These are phyloP conservation scores for Lumnitzera littorea DNA, from an alignment of 345 rosid species.

Conservation along the genomic window DNA sequence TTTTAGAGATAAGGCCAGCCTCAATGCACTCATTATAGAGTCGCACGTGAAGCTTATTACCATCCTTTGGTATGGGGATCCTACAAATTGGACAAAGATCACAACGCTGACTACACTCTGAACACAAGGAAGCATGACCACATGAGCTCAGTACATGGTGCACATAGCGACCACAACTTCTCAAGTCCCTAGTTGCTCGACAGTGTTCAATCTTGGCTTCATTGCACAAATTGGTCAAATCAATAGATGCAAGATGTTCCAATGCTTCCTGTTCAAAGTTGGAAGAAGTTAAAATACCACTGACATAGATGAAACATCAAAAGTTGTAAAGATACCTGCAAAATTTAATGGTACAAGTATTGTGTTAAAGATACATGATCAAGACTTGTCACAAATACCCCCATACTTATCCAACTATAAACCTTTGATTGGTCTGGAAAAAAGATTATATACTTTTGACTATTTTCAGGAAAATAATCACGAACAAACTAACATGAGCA, in stretches of 20 bases:
- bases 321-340: background rate
- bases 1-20: constrained; percentile 69
- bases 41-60: constrained; percentile 42
- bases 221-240: constrained; percentile 61
- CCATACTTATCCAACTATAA: no score
- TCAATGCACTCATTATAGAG: constrained; percentile 76
- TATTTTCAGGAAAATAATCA: no score
- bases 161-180: constrained; percentile 80
- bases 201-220: constrained; percentile 88
- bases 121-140: constrained; percentile 88
- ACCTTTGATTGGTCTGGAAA: no score
- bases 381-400: no score
- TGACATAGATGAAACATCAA: background rate
- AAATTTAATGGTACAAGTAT: no score
- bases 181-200: constrained; percentile 89
- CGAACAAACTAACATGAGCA: no score
- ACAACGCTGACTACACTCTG: constrained; percentile 72
- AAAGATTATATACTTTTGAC: no score
- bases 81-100: constrained; percentile 92
- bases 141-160: constrained; percentile 60
- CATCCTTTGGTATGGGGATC: constrained; percentile 34
- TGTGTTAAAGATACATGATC: no score
- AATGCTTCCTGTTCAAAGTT: constrained; percentile 63
- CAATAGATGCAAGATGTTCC: constrained; percentile 66
- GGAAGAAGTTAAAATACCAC: constrained; percentile 7